Conservation (phyloP, 129 eudicot genomes). For the Arctium minus region DNA sequence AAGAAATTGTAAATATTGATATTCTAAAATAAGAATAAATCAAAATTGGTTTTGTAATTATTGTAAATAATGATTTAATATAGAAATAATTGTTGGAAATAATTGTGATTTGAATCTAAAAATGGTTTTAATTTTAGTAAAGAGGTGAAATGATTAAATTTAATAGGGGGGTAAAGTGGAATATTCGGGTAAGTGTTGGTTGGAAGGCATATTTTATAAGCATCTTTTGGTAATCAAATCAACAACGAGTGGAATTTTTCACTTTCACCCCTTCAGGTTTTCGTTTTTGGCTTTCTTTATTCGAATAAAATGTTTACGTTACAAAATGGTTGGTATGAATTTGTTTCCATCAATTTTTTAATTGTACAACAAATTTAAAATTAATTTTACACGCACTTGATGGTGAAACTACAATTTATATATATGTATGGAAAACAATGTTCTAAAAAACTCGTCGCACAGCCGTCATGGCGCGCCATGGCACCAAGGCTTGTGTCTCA, state of each 20-base stretch:
- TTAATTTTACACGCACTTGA: not conserved
- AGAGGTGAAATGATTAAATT: not conserved
- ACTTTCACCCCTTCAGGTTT: constrained; percentile 20
- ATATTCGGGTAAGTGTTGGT: constrained; percentile 16
- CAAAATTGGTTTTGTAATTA: not conserved
- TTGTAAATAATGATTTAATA: not conserved
- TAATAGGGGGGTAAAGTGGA: constrained; percentile 22
- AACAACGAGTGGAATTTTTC: not conserved
- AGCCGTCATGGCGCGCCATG: too few relatives aligned
- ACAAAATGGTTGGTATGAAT: not conserved
- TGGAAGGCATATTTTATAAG: constrained; percentile 13
- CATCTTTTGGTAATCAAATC: constrained; percentile 3
- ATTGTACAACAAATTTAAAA: not conserved
- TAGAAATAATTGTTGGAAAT: not conserved
- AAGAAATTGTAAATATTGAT: not conserved
- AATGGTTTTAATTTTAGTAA: not conserved
- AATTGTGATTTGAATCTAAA: not conserved
- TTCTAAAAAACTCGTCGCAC: too few relatives aligned
- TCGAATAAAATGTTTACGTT: not conserved
- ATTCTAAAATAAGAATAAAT: not conserved
- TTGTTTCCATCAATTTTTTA: not conserved
- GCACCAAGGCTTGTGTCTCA: too few relatives aligned
- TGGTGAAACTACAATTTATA: not conserved
- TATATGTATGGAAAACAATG: too few relatives aligned
- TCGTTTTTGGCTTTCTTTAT: constrained; percentile 6